Conservation (phyloP, 495 filamentous ascomycete genomes). For the Elaphomyces granulatus region DNA sequence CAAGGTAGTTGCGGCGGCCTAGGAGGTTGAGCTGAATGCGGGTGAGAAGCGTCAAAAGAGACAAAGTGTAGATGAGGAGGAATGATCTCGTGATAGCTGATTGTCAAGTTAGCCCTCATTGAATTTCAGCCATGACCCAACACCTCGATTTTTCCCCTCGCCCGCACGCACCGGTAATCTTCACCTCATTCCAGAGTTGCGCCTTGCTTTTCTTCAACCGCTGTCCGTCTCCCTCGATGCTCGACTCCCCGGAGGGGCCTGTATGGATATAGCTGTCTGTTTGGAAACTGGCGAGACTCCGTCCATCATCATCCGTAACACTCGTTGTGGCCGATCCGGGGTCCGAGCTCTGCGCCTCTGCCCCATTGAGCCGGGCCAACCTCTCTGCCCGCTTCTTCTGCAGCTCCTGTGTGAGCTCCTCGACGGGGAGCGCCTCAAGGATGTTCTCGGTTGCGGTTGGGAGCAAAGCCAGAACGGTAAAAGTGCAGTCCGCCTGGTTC, state of each 20-base stretch:
- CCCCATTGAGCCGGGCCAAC: constrained; percentile 40
- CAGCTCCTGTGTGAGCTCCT: constrained; percentile 76
- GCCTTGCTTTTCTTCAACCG: constrained; percentile 66
- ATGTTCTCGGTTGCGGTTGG: constrained; percentile 85
- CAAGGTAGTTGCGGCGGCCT: constrained; percentile 85
- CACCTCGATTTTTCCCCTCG: neutral
- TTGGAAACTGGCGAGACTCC: constrained; percentile 58
- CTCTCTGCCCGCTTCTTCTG: constrained; percentile 83
- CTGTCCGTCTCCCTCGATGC: constrained; percentile 21
- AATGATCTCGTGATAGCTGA: constrained; percentile 80
- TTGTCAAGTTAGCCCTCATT: too few relatives aligned
- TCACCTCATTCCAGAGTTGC: constrained; percentile 95
- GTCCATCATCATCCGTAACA: constrained; percentile 68
- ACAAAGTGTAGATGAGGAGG: constrained; percentile 81
- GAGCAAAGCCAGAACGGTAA: constrained; percentile 89
- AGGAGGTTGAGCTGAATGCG: constrained; percentile 95
- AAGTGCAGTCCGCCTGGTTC: constrained; percentile 96
- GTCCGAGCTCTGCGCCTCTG: constrained; percentile 41
- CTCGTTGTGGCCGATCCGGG: constrained; percentile 54
- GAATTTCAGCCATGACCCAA: neutral
- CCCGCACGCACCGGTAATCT: constrained; percentile 63
- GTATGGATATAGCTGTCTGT: constrained; percentile 69
- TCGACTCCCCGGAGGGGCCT: constrained; percentile 51
- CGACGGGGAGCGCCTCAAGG: constrained; percentile 73
- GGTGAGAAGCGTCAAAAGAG: constrained; percentile 80